Evolutionary conservation across 1,284 basidiomycete genomes (phyloP).

Genomic region (Malassezia restricta): DNA sequence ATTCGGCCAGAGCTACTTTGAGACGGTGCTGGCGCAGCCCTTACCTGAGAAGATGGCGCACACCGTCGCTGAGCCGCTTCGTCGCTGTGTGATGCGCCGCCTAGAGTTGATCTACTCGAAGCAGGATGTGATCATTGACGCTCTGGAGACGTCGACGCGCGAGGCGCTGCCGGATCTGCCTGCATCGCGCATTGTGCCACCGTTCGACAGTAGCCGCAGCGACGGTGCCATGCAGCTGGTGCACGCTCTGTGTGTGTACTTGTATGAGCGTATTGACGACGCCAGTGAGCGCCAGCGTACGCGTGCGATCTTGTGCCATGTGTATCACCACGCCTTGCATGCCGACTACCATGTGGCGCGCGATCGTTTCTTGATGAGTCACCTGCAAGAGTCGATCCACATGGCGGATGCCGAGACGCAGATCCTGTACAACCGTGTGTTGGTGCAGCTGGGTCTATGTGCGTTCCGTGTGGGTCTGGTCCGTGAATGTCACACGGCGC

Average conservation of each 20-base stretch:
- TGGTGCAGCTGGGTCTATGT: slow-evolving; percentile 91
- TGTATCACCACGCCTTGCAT: slow-evolving; percentile 82
- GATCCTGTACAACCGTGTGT: slow-evolving; percentile 92
- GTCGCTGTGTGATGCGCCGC: slow-evolving; percentile 78
- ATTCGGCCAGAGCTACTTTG: slow-evolving; percentile 76
- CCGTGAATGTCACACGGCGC: slow-evolving; percentile 78
- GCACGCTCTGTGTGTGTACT: slow-evolving; percentile 74
- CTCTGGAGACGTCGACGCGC: slow-evolving; percentile 57
- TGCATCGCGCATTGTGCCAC: slow-evolving; percentile 20
- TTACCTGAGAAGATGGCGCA: slow-evolving; percentile 4
- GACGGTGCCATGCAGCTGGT: slow-evolving; percentile 59
- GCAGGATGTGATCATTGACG: slow-evolving; percentile 76
- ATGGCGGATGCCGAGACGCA: slow-evolving; percentile 93
- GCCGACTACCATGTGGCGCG: slow-evolving; percentile 94
- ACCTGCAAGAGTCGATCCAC: slow-evolving; percentile 88
- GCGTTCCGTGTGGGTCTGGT: slow-evolving; percentile 93
- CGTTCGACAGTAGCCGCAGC: slow-evolving; percentile 19
- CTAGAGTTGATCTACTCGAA: slow-evolving; percentile 98
- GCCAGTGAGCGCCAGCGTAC: slow-evolving; percentile 76
- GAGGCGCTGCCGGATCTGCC: slow-evolving; percentile 37
- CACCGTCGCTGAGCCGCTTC: slow-evolving; percentile 23
- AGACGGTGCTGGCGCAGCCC: slow-evolving; percentile 20
- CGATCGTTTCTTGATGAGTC: slow-evolving; percentile 97
- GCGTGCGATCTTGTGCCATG: slow-evolving; percentile 91
- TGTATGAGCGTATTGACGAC: slow-evolving; percentile 67